These are phyloP conservation scores for Gonapodya prolifera DNA, from an alignment of 192 early-diverging fungal species.

Conservation along the genomic window DNA sequence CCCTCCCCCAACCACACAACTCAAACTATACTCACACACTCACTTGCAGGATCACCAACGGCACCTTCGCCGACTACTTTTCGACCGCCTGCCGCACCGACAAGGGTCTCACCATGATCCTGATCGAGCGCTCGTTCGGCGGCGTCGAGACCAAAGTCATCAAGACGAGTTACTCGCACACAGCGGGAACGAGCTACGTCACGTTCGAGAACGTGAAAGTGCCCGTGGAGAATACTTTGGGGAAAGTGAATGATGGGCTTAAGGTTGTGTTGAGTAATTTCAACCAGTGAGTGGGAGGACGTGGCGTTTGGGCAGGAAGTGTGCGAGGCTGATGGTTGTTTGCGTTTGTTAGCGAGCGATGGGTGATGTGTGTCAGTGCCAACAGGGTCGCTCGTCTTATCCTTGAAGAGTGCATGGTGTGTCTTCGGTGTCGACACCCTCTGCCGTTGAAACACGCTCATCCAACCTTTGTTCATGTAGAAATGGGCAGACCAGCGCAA, in stretches of 20 bases:
- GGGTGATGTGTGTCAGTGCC: too few species aligned
- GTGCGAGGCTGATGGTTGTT: too few species aligned
- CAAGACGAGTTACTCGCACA: conserved; percentile 50
- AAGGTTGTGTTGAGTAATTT: conserved; percentile 59
- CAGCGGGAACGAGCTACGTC: conserved; percentile 52
- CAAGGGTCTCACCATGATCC: conserved; percentile 51
- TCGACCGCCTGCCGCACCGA: conserved; percentile 35
- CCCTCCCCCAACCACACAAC: too few species aligned
- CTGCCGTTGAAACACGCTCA: neutral
- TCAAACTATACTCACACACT: too few species aligned
- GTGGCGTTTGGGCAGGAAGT: too few species aligned
- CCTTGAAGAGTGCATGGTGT: too few species aligned
- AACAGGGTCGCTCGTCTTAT: too few species aligned
- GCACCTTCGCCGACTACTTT: conserved; percentile 31
- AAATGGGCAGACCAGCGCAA: conserved; percentile 62
- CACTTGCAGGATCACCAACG: conserved; percentile 29
- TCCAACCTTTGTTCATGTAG: neutral
- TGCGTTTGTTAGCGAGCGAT: too few species aligned
- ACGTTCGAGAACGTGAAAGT: conserved; percentile 62
- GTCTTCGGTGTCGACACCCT: too few species aligned
- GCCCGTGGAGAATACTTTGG: conserved; percentile 57
- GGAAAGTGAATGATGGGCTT: conserved; percentile 51
- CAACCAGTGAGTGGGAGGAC: too few species aligned
- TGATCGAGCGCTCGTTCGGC: conserved; percentile 46
- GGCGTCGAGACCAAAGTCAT: conserved; percentile 51